Evolutionary conservation across 2,329 filamentous ascomycete genomes (phyloP), one percentile per base, ranked within the genome.

Genomic region (Fusarium burgessii): DNA sequence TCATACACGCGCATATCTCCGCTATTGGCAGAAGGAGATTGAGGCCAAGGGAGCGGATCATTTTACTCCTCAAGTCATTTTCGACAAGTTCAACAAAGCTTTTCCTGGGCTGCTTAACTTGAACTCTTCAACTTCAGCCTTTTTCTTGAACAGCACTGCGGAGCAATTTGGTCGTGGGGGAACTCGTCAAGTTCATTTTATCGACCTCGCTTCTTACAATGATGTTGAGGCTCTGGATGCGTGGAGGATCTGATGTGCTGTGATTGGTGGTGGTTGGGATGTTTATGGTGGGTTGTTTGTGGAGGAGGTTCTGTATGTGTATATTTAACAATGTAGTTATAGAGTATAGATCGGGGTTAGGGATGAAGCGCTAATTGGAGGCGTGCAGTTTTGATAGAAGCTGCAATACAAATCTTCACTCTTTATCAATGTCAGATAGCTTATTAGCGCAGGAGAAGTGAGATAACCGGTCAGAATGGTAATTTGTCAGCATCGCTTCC

Each of bases 401-500:
- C 2, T 4, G 17, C 4, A 25, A 18, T n/a, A 25, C 4, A 25
- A 1, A 1, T 38, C 15, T 1, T n/a, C 17, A 15, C 25, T 27
- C 20, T 17, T 15, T 23, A n/a, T 1, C 1, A 3, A 12, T 51
- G 13, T 3, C 6, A n/a, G 17, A 1, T n/a, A 15, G 32, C 6
- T 9, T 38, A 4, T 9, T 38, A 4, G 3, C 0, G 17, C 7
- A 25, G 11, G 10, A 29, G 29, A 29, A 29, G 29, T 29, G 29
- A 29, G 29, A 29, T 29, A 8, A 29, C 10, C 32, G 25, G 25
- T 51, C 32, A 27, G 12, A 14, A 3, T 2, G n/a, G 2, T 32
- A 52, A 63, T 54, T 58, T 58, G 45, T 58, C 45, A 58, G 33
- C 55, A 49, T 3, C n/a, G 27, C 45, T 58, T 58, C 55, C 55